Percentiles rank a stretch among this genome's conserved stretches.
Conservation (phyloP, 2,329 filamentous ascomycete genomes). For the Penicillium crustosum region DNA sequence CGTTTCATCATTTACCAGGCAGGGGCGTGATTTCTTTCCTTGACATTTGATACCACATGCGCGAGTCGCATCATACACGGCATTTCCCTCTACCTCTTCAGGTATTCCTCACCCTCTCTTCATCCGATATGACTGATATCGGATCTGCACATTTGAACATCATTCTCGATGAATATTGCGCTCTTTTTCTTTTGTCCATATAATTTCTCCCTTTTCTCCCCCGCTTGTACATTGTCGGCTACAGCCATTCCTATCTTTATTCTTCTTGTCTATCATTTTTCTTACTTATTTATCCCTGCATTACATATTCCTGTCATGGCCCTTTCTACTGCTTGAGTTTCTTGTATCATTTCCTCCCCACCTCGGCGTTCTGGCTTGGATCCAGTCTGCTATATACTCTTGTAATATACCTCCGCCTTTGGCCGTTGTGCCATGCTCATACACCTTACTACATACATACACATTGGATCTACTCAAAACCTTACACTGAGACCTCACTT, state of each 20-base stretch:
- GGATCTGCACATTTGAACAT: constrained; percentile 9
- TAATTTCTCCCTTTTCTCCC: constrained; percentile 5
- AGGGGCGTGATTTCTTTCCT: constrained; percentile 20
- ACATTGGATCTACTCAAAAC: not conserved
- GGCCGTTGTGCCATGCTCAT: constrained; percentile 21
- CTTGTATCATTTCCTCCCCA: constrained; percentile 24
- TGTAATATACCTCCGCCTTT: constrained; percentile 36
- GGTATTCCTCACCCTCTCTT: constrained; percentile 11
- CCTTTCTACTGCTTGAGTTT: constrained; percentile 5
- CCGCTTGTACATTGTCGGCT: constrained; percentile 29
- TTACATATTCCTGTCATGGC: constrained; percentile 12
- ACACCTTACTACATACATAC: constrained; percentile 16
- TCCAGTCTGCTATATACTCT: constrained; percentile 25
- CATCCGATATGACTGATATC: constrained; percentile 8
- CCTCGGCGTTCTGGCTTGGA: constrained; percentile 23
- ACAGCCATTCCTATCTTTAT: constrained; percentile 11
- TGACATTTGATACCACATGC: constrained; percentile 35
- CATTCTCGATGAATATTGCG: constrained; percentile 22
- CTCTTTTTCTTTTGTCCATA: constrained; percentile 26
- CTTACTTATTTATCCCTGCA: constrained; percentile 7
- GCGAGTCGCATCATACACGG: constrained; percentile 34
- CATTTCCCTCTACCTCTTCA: constrained; percentile 19
- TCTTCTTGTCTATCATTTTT: constrained; percentile 17
- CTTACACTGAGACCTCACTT: not conserved
- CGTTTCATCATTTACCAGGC: constrained; percentile 14